Conservation (phyloP, 805 yeast species). For the Sugiyamaella marilandica region DNA sequence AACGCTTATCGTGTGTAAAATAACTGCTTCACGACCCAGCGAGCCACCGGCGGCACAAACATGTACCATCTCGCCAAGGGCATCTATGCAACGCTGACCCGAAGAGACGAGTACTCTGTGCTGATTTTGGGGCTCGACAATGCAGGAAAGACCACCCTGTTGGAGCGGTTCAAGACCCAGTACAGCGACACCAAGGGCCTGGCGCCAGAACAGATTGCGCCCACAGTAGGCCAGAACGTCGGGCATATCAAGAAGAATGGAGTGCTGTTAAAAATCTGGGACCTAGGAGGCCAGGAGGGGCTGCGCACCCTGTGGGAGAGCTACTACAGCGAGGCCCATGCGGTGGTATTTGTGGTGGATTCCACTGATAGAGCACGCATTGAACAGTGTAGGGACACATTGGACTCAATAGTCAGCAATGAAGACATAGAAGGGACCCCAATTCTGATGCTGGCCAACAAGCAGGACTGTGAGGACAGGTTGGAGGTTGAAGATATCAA, state of each 20-base stretch:
- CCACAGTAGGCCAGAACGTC: constrained; percentile 91
- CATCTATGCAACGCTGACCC: constrained; percentile 52
- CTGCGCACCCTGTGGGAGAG: constrained; percentile 81
- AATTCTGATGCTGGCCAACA: constrained; percentile 89
- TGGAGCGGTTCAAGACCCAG: constrained; percentile 59
- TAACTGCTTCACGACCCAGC: too few species aligned
- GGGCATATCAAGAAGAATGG: constrained; percentile 38
- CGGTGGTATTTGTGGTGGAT: constrained; percentile 87
- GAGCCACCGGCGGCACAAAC: too few species aligned
- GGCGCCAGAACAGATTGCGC: constrained; percentile 63
- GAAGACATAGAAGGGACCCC: constrained; percentile 76
- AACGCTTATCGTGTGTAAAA: too few species aligned
- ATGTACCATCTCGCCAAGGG: constrained; percentile 71
- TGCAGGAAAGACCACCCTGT: constrained; percentile 88
- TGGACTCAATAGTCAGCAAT: constrained; percentile 50
- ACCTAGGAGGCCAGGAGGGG: constrained; percentile 91
- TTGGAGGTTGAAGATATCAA: constrained; percentile 75
- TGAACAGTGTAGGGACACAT: constrained; percentile 71
- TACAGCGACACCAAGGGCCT: constrained; percentile 38
- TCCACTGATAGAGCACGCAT: constrained; percentile 80
- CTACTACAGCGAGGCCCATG: constrained; percentile 83
- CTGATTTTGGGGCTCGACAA: constrained; percentile 87
- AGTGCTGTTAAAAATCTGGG: constrained; percentile 76
- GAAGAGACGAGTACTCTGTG: constrained; percentile 63
- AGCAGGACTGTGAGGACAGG: constrained; percentile 73